Evolutionary conservation across 1,284 basidiomycete genomes (phyloP).

Genomic region (Xanthoconium separans): DNA sequence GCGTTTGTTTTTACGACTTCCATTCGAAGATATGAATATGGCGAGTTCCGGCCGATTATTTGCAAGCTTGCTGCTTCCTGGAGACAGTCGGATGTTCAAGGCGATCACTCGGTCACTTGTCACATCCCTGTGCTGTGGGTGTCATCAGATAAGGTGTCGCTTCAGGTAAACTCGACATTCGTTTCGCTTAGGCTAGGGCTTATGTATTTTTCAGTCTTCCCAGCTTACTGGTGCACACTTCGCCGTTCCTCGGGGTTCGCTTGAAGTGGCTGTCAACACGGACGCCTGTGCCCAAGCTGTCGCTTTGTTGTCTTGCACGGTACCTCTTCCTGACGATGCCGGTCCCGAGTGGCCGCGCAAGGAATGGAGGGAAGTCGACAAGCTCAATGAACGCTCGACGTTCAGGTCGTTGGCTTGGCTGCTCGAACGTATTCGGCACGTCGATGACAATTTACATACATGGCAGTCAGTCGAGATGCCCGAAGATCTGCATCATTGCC

Average conservation of each 20-base stretch:
- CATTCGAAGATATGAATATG: conserved; percentile 76
- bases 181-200: background rate
- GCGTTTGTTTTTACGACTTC: conserved; percentile 82
- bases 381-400: conserved; percentile 78
- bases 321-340: conserved; percentile 66
- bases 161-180: conserved; percentile 47
- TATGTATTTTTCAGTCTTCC: conserved; percentile 22
- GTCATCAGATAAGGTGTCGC: conserved; percentile 39
- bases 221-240: conserved; percentile 68
- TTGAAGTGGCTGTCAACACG: conserved; percentile 54
- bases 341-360: conserved; percentile 78
- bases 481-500: conserved; percentile 50
- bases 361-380: conserved; percentile 79
- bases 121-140: conserved; percentile 69
- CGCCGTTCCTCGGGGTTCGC: conserved; percentile 54
- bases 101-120: conserved; percentile 51
- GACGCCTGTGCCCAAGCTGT: conserved; percentile 72
- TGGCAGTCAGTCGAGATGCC: conserved; percentile 55
- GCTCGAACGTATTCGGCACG: conserved; percentile 76
- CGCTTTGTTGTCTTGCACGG: conserved; percentile 75
- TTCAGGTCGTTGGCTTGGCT: conserved; percentile 87
- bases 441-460: conserved; percentile 60
- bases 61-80: conserved; percentile 71
- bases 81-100: conserved; percentile 64
- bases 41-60: conserved; percentile 74